Conservation (phyloP, 106 monocot genomes). For the Posidonia australis region DNA sequence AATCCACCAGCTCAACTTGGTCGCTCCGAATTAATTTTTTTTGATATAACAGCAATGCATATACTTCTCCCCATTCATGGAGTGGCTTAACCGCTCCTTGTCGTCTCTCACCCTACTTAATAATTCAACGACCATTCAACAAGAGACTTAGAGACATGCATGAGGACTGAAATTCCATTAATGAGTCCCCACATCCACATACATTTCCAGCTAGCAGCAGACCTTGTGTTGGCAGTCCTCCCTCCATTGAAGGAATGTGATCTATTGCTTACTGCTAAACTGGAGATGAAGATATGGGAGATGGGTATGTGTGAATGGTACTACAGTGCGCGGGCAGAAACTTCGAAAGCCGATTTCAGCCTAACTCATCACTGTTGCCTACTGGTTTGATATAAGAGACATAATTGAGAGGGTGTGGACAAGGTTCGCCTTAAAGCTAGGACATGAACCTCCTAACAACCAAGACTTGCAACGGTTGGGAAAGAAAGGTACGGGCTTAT, state of each 20-base stretch:
- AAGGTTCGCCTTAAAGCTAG: neutral
- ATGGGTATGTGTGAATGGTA: neutral
- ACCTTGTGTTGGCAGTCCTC: neutral
- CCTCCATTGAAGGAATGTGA: neutral
- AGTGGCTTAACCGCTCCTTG: too few relatives aligned
- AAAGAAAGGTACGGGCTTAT: too few relatives aligned
- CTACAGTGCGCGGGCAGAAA: neutral
- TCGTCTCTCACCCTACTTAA: too few relatives aligned
- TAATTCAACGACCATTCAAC: neutral
- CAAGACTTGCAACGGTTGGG: too few relatives aligned
- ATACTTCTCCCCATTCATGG: neutral
- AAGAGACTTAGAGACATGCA: too few relatives aligned
- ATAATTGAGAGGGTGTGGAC: neutral
- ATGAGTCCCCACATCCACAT: neutral
- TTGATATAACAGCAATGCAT: neutral
- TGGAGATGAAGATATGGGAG: too few relatives aligned
- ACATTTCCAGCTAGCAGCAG: neutral
- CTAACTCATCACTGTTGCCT: neutral
- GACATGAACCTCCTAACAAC: neutral
- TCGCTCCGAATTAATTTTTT: neutral
- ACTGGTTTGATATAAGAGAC: neutral
- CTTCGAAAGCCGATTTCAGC: neutral
- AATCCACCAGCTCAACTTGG: neutral
- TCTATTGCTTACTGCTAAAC: neutral
- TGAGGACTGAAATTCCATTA: neutral